Conservation (phyloP, 352 stramenopile genomes). For the Paralagenidium karlingii region DNA sequence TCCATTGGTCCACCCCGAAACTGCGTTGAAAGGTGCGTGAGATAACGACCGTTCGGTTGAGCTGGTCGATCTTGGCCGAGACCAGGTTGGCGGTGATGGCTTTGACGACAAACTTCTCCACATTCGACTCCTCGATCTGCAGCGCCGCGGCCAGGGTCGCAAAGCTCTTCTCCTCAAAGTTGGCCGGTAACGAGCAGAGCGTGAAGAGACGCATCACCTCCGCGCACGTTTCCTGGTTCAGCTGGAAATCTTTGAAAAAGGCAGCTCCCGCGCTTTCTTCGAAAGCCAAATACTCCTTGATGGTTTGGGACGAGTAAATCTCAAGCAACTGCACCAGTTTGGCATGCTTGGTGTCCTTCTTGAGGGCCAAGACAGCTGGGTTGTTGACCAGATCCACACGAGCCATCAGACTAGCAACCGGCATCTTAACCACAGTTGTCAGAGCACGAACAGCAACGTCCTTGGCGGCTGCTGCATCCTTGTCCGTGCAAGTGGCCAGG, state of each 20-base stretch:
- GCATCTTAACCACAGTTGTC: slow-evolving; percentile 82
- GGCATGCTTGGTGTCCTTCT: slow-evolving; percentile 19
- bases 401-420: slow-evolving; percentile 83
- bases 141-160: slow-evolving; percentile 72
- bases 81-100: slow-evolving; percentile 87
- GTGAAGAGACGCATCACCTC: slow-evolving; percentile 89
- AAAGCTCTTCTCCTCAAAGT: slow-evolving; percentile 89
- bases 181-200: slow-evolving; percentile 81
- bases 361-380: slow-evolving; percentile 68
- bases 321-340: slow-evolving; percentile 82
- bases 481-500: slow-evolving; percentile 42
- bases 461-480: slow-evolving; percentile 49
- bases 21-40: slow-evolving; percentile 54
- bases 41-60: slow-evolving; percentile 84
- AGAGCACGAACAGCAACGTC: slow-evolving; percentile 65
- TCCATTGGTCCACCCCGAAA: slow-evolving; percentile 87
- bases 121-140: slow-evolving; percentile 68
- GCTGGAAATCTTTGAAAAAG: slow-evolving; percentile 43
- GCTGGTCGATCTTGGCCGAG: slow-evolving; percentile 92
- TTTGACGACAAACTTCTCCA: slow-evolving; percentile 91
- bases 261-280: slow-evolving; percentile 40
- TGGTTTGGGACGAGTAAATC: slow-evolving; percentile 87
- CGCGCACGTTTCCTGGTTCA: slow-evolving; percentile 44
- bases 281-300: slow-evolving; percentile 83
- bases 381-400: slow-evolving; percentile 77